Evolutionary conservation across 2,329 filamentous ascomycete genomes (phyloP).

Genomic region (Arthroderma sp.): DNA sequence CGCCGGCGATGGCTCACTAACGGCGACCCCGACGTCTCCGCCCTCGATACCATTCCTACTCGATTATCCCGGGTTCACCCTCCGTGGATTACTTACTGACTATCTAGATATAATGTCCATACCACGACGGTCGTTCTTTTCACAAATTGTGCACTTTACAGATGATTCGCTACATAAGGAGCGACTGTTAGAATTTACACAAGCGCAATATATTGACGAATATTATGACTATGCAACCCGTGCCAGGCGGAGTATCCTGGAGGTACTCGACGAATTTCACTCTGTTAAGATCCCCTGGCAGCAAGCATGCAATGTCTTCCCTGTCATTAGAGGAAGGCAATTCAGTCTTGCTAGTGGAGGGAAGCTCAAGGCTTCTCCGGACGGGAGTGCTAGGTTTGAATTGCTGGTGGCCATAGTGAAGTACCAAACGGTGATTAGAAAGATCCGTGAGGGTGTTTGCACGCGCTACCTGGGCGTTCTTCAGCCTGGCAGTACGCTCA

Average conservation of each 20-base stretch:
- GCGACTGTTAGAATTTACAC: conserved; percentile 69
- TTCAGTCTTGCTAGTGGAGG: conserved; percentile 83
- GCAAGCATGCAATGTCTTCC: conserved; percentile 59
- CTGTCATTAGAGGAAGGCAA: conserved; percentile 70
- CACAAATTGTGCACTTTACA: conserved; percentile 63
- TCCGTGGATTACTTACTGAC: conserved; percentile 64
- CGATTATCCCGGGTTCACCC: conserved; percentile 37
- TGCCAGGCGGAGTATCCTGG: conserved; percentile 76
- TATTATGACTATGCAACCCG: conserved; percentile 93
- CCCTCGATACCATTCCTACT: conserved; percentile 25
- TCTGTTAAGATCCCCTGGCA: conserved; percentile 69
- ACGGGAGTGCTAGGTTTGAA: conserved; percentile 44
- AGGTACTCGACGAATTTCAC: conserved; percentile 82
- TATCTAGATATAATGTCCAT: conserved; percentile 84
- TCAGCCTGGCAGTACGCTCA: conserved; percentile 42
- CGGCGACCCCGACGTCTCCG: conserved; percentile 12
- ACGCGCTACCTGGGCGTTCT: conserved; percentile 70
- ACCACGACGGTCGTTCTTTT: conserved; percentile 75
- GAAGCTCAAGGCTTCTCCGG: conserved; percentile 24
- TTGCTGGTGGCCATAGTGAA: conserved; percentile 79
- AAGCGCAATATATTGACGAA: conserved; percentile 70
- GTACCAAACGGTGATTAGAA: conserved; percentile 76
- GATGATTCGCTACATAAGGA: conserved; percentile 60
- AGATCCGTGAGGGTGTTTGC: conserved; percentile 74
- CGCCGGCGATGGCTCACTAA: conserved; percentile 14